Evolutionary conservation across 176 grass and related monocot genomes (phyloP).

Genomic region (Melocanna baccifera): DNA sequence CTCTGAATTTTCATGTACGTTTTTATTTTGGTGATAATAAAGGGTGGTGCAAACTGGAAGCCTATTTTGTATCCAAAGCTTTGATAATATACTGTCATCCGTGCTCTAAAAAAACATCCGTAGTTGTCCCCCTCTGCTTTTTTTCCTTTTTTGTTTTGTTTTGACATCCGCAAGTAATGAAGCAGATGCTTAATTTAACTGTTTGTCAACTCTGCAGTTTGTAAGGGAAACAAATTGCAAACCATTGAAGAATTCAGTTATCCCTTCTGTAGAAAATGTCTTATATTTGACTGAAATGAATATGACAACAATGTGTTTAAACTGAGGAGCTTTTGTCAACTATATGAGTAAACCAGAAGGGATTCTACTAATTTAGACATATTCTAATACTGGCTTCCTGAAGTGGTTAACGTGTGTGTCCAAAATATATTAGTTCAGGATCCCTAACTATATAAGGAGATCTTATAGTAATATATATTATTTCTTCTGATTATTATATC

Average conservation of each 20-base stretch:
- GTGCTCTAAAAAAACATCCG: not conserved
- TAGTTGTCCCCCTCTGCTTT: not conserved
- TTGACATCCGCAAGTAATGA: not conserved
- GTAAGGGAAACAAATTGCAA: not conserved
- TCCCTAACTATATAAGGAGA: not conserved
- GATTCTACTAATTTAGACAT: not conserved
- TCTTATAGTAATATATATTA: not conserved
- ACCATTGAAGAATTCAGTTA: not conserved
- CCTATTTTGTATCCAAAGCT: not conserved
- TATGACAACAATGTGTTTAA: not conserved
- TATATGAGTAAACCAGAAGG: not conserved
- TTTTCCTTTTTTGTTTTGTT: not conserved
- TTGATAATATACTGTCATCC: not conserved
- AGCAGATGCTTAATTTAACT: not conserved
- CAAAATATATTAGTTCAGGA: slow-evolving; percentile 3
- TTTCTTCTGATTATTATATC: slow-evolving; percentile 10
- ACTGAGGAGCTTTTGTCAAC: slow-evolving; percentile 5
- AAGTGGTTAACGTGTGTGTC: slow-evolving; percentile 12
- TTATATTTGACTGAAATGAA: slow-evolving; percentile 3
- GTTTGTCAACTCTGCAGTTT: not conserved
- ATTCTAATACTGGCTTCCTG: slow-evolving; percentile 23
- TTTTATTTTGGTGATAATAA: not conserved
- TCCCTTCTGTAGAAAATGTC: not conserved
- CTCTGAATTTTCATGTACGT: not conserved
- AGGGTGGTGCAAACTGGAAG: not conserved